A percentile compares a stretch with the other conserved stretches of the same genome.
These are phyloP conservation scores for Ustilago sp. DNA, from an alignment of 1,284 basidiomycete species.

Conservation along the genomic window DNA sequence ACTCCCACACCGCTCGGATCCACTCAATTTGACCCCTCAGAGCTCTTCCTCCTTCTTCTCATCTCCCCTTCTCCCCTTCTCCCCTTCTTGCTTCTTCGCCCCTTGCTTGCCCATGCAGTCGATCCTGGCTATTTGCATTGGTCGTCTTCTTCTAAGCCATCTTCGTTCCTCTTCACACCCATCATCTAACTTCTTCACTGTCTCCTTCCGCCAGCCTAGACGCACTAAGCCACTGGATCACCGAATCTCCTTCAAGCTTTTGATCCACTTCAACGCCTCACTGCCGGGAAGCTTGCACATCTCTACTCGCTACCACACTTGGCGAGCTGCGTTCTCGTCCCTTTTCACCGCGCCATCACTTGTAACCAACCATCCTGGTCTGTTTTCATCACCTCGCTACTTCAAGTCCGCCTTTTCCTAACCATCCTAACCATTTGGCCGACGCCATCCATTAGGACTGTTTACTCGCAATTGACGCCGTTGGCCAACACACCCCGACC, in stretches of 20 bases:
- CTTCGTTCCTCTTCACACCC: neutral
- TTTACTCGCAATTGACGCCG: too few species aligned
- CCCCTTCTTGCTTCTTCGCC: slow-evolving; percentile 1
- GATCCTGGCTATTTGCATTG: slow-evolving; percentile 23
- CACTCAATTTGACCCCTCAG: slow-evolving; percentile 1
- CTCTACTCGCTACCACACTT: neutral
- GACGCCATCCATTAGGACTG: neutral
- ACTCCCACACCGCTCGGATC: slow-evolving; percentile 2
- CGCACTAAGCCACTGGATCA: slow-evolving; percentile 5
- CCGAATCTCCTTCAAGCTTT: neutral
- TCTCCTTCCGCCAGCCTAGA: slow-evolving; percentile 8
- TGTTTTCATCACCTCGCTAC: neutral
- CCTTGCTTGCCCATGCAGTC: slow-evolving; percentile 19
- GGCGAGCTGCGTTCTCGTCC: neutral
- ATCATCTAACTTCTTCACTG: neutral
- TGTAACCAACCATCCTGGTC: neutral
- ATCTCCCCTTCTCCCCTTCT: neutral
- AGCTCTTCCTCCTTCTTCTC: slow-evolving; percentile 1
- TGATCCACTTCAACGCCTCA: slow-evolving; percentile 1
- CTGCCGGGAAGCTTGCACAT: slow-evolving; percentile 16
- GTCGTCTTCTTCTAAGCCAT: slow-evolving; percentile 11
- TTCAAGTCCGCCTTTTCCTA: neutral
- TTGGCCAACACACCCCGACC: too few species aligned
- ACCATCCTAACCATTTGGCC: neutral
- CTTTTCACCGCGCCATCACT: neutral